These are phyloP conservation scores for Cladosporium sp. DNA, from an alignment of 2,329 filamentous ascomycete genomes.

Conservation along the genomic window DNA sequence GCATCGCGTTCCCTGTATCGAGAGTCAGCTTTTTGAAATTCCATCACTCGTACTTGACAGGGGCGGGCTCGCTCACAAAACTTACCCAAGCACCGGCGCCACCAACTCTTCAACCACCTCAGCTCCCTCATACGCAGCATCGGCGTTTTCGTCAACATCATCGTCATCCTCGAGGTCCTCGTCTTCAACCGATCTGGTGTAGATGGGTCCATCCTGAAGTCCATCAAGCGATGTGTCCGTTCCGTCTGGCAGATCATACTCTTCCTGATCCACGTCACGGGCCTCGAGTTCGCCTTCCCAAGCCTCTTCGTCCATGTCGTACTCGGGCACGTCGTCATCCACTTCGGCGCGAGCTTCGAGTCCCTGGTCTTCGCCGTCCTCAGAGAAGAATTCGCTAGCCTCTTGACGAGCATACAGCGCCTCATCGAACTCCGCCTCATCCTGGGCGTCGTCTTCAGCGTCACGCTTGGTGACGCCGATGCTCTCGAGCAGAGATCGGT, in stretches of 20 bases:
- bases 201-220: neutral
- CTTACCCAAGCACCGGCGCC: constrained; percentile 12
- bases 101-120: constrained; percentile 4
- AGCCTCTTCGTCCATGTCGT: neutral
- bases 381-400: neutral
- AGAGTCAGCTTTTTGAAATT: neutral
- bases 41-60: neutral
- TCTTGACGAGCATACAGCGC: neutral
- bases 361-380: neutral
- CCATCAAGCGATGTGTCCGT: neutral
- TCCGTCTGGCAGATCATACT: neutral
- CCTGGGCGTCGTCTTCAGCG: neutral
- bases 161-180: neutral
- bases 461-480: neutral
- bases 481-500: constrained; percentile 5
- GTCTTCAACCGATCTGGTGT: neutral
- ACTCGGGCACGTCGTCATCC: neutral
- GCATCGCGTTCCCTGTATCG: neutral
- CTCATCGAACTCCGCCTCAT: neutral
- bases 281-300: neutral
- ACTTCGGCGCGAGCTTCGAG: neutral
- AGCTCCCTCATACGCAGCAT: constrained; percentile 5
- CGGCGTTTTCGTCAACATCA: neutral
- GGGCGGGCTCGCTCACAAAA: neutral
- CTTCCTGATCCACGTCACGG: neutral